Evolutionary conservation across 306 rosid genomes (phyloP), one percentile per base, ranked within the genome.

Genomic region (Macrotyloma uniflorum): DNA sequence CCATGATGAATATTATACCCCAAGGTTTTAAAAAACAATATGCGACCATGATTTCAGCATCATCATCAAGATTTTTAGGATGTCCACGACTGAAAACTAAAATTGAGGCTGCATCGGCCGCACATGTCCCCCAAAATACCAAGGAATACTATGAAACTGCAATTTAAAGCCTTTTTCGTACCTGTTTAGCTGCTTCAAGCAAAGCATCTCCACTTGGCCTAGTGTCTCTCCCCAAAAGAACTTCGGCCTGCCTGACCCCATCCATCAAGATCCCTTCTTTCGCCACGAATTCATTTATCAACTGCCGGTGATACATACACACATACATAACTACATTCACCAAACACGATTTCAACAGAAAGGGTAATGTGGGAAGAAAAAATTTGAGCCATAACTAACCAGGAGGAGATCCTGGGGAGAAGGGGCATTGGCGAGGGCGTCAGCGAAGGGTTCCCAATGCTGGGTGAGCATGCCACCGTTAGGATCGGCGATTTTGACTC

Each of bases 361-460:
- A 16, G 24, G 61, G 69, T 20, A 53, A 67, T 16, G 16, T 20
- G 49, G 30, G 75, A 78, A 67, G n/a, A 6, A 69, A 42, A 2
- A 32, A 20, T 19, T 30, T 11, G 30, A 24, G 68, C 50, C 5
- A 22, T 9, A 22, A 82, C 88, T 4, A 38, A 83, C 89, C 80
- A 13, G 86, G 67, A 91, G 30, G 13, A 95, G 96, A 19, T 89
- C 81, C 24, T 81, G 85, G 10, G 97, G 79, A 79, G 91, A 83
- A 77, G 84, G 67, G 11, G 93, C 96, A 79, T 87, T 85, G 70
- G 97, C 96, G 7, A 95, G 87, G 9, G 88, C 80, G 28, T 95
- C 93, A 3, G 98, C 96, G 57, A 95, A 92, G 20, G 98, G 94
- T 77, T 95, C 98, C 98, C 98, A 93, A 16, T 85, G 87, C 86